These are phyloP conservation scores for Pseudocercospora fuligena DNA, from an alignment of 2,329 filamentous ascomycete species.

Conservation along the genomic window DNA sequence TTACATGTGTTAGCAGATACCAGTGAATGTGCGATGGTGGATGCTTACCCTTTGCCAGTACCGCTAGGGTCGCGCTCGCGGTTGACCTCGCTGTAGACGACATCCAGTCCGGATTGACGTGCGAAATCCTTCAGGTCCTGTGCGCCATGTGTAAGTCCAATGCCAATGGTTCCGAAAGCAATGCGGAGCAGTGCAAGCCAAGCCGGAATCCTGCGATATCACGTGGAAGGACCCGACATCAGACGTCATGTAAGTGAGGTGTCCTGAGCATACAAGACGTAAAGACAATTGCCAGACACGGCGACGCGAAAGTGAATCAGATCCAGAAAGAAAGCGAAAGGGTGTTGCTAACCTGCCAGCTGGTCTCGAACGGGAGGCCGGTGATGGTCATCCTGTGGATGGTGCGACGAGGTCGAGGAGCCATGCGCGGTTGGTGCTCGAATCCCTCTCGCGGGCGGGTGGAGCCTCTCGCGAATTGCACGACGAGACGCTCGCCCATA, in stretches of 20 bases:
- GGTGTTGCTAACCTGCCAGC: slow-evolving; percentile 95
- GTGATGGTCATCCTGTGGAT: slow-evolving; percentile 96
- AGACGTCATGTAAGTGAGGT: not conserved
- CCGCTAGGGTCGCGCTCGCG: slow-evolving; percentile 78
- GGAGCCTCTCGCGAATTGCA: slow-evolving; percentile 95
- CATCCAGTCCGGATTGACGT: slow-evolving; percentile 92
- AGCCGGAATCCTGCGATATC: slow-evolving; percentile 10
- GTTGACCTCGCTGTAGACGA: slow-evolving; percentile 95
- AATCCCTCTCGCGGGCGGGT: slow-evolving; percentile 67
- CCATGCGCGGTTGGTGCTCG: slow-evolving; percentile 66
- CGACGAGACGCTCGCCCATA: slow-evolving; percentile 95
- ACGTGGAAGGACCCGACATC: slow-evolving; percentile 5
- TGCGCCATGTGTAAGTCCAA: slow-evolving; percentile 44
- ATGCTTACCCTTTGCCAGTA: slow-evolving; percentile 68
- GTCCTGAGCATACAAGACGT: not conserved
- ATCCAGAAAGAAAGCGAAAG: slow-evolving; percentile 44
- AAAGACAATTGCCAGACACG: not conserved
- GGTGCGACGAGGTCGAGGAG: slow-evolving; percentile 87
- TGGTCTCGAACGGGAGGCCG: slow-evolving; percentile 96
- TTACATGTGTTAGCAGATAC: not conserved
- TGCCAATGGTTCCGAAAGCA: slow-evolving; percentile 20
- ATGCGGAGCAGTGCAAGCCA: slow-evolving; percentile 31
- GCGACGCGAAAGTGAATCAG: not conserved
- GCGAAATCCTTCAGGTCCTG: slow-evolving; percentile 99
- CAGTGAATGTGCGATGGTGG: not conserved